These are phyloP conservation scores for Leccinum pachyderme DNA, from an alignment of 1,284 basidiomycete genomes.

Conservation along the genomic window DNA sequence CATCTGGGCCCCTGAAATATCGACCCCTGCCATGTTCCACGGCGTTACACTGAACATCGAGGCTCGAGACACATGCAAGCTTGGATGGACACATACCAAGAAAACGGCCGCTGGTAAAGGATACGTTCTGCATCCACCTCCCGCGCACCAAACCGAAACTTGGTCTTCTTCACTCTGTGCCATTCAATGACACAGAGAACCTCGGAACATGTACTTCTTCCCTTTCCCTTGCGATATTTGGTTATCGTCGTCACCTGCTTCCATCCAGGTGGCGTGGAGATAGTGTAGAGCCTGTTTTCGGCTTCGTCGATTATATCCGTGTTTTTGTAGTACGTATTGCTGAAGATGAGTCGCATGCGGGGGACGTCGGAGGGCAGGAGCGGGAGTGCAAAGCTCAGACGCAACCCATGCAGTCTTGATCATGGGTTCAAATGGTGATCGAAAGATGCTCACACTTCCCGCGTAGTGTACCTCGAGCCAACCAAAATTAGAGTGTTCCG, in stretches of 20 bases:
- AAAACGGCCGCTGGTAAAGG: slow-evolving; percentile 14
- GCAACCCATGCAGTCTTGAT: neutral
- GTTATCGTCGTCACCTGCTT: slow-evolving; percentile 22
- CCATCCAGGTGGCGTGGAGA: slow-evolving; percentile 16
- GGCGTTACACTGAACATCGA: neutral
- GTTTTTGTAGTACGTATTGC: slow-evolving; percentile 15
- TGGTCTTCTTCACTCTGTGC: slow-evolving; percentile 14
- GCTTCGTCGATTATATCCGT: slow-evolving; percentile 17
- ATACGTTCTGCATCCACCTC: slow-evolving; percentile 11
- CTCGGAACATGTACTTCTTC: neutral
- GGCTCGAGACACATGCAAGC: neutral
- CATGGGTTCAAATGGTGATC: neutral
- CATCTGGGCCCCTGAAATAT: slow-evolving; percentile 24
- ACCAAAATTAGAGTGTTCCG: slow-evolving; percentile 10
- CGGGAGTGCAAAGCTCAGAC: neutral
- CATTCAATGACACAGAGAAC: slow-evolving; percentile 23
- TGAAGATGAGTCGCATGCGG: slow-evolving; percentile 20
- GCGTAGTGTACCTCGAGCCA: neutral
- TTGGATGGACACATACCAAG: slow-evolving; percentile 13
- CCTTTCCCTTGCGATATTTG: slow-evolving; percentile 7
- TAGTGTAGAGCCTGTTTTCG: slow-evolving; percentile 17
- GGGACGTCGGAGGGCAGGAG: neutral
- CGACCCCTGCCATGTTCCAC: slow-evolving; percentile 14
- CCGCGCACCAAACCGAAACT: slow-evolving; percentile 11
- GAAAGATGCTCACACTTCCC: slow-evolving; percentile 1